Conservation (phyloP, 1,284 basidiomycete species). For the Paramarasmius palmivorus region DNA sequence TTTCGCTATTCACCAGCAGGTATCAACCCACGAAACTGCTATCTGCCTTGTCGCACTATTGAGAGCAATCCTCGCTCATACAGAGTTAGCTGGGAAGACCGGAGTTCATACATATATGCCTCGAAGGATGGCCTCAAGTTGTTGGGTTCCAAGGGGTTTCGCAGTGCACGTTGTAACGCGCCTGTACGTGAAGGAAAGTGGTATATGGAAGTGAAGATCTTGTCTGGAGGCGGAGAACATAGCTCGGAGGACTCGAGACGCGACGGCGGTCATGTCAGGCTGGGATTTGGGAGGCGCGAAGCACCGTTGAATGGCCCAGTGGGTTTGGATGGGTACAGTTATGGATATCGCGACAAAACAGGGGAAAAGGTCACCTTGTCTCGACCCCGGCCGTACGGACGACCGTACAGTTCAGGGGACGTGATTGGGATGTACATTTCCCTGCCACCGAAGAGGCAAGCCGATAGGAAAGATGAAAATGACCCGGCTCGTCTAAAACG, state of each 20-base stretch:
- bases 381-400: conserved; percentile 77
- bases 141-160: conserved; percentile 86
- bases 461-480: conserved; percentile 56
- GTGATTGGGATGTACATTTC: conserved; percentile 93
- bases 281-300: conserved; percentile 93
- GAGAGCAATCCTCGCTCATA: conserved; percentile 68
- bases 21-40: conserved; percentile 59
- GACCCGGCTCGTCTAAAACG: conserved; percentile 81
- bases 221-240: conserved; percentile 74
- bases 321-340: conserved; percentile 93
- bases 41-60: conserved; percentile 72
- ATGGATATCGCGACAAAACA: conserved; percentile 87
- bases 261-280: conserved; percentile 81
- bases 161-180: conserved; percentile 88
- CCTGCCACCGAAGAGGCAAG: conserved; percentile 68
- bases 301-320: conserved; percentile 91
- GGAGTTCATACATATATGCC: conserved; percentile 78
- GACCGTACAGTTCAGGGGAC: conserved; percentile 79
- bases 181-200: conserved; percentile 89
- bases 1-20: conserved; percentile 85
- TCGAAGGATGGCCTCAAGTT: conserved; percentile 80
- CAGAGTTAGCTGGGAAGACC: conserved; percentile 86
- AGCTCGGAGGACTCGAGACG: conserved; percentile 43
- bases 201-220: conserved; percentile 91
- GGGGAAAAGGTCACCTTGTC: conserved; percentile 91